Evolutionary conservation across 1,284 basidiomycete genomes (phyloP), one percentile per base, ranked within the genome.

Genomic region (Trichosporon sp.): DNA sequence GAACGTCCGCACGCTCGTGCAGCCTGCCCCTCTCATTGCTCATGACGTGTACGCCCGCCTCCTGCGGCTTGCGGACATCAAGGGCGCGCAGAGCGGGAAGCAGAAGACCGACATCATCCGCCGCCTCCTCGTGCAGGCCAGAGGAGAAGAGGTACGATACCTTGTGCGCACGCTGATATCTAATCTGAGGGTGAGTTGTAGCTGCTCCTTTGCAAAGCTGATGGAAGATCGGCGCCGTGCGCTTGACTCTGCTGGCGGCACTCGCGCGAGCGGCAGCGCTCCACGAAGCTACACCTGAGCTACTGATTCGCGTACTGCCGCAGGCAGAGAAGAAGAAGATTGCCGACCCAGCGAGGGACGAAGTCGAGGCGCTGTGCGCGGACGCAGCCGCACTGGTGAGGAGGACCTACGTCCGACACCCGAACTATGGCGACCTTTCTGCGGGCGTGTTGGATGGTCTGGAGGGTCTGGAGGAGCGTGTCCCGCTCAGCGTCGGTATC

Each of bases 71-170:
- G 87, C 90, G 1, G 79, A 82, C 35, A 86, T 89, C 40, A 91
- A 90, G 79, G 94, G 94, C 0, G 85, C 87, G 75, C 92, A 93
- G 12, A 90, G 92, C 65, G 87, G 88, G 2, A 91, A 89, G 76
- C 86, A 89, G 73, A 96, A 94, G 80, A 91, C 92, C 65, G 88
- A 89, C 59, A 87, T 93, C 35, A 91, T 95, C 1, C 90, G 94
- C 76, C 91, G 90, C 78, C 87, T 97, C 46, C 87, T 97, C 32
- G 89, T 97, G 1, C 88, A 93, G 6, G 91, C 93, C 0, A 89
- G 88, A 70, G 95, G 94, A 11, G 95, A 97, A 80, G 94, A 98
- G 84, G 88, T 89, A 21, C 88, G 94, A 37, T 98, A 90, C 77
- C 86, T 97, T 19, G 91, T 92, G 38, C 88, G 95, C 54, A 94